Conservation (phyloP, 148 eudicot species). For the Rhododendron vialii region DNA sequence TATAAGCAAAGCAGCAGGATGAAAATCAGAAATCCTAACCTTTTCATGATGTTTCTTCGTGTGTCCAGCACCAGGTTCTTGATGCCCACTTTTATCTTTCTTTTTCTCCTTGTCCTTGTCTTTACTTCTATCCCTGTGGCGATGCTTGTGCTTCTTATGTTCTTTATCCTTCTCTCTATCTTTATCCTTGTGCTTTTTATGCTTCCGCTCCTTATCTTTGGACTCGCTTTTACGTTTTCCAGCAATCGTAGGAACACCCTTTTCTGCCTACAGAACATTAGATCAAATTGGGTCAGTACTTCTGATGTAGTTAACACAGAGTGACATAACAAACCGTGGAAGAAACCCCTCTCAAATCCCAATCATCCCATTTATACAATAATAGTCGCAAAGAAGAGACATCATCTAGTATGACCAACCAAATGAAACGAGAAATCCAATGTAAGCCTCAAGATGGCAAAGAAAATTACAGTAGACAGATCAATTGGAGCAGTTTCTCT, state of each 20-base stretch:
- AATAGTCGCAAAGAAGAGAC: neutral
- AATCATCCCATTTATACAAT: neutral
- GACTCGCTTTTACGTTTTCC: slow-evolving; percentile 74
- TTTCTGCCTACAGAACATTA: slow-evolving; percentile 56
- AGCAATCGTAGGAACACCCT: slow-evolving; percentile 74
- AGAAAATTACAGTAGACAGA: slow-evolving; percentile 62
- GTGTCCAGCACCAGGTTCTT: slow-evolving; percentile 65
- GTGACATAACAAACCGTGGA: neutral
- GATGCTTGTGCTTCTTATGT: slow-evolving; percentile 93
- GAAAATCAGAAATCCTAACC: slow-evolving; percentile 39
- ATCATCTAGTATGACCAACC: neutral
- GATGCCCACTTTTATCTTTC: slow-evolving; percentile 71
- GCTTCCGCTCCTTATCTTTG: slow-evolving; percentile 89
- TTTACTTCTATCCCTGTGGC: slow-evolving; percentile 85
- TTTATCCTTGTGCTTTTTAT: slow-evolving; percentile 77
- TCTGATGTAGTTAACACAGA: neutral
- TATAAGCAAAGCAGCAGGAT: slow-evolving; percentile 3
- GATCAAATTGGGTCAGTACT: slow-evolving; percentile 1
- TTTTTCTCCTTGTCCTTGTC: slow-evolving; percentile 88
- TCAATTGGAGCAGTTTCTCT: slow-evolving; percentile 71
- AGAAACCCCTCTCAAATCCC: neutral
- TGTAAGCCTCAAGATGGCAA: neutral
- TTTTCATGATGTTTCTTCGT: slow-evolving; percentile 81
- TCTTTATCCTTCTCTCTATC: slow-evolving; percentile 91
- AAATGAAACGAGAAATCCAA: neutral